Conservation (phyloP, 768 basidiomycete species). For the Mycena galericulata region DNA sequence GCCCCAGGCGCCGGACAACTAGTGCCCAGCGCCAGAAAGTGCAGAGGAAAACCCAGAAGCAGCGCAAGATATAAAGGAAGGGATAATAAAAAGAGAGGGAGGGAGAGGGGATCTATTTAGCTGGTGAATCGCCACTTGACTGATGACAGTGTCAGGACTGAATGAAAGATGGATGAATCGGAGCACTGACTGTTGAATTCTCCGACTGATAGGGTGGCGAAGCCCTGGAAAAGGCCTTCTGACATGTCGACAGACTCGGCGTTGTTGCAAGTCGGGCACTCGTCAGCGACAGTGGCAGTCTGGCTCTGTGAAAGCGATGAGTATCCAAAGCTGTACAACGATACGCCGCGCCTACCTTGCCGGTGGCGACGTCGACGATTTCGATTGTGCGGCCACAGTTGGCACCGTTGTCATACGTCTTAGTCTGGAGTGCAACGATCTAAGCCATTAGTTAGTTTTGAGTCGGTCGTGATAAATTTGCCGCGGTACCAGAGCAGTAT, state of each 20-base stretch:
- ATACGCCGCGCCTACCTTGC: slow-evolving; percentile 52
- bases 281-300: slow-evolving; percentile 77
- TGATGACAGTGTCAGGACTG: background rate
- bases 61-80: slow-evolving; percentile 23
- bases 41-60: slow-evolving; percentile 19
- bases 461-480: too few species aligned
- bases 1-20: slow-evolving; percentile 15
- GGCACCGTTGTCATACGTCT: slow-evolving; percentile 56
- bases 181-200: slow-evolving; percentile 23
- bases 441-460: too few species aligned
- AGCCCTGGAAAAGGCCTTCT: slow-evolving; percentile 5
- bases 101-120: slow-evolving; percentile 24
- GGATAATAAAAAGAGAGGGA: slow-evolving; percentile 25
- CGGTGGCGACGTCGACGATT: slow-evolving; percentile 72
- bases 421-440: slow-evolving; percentile 67
- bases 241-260: slow-evolving; percentile 26
- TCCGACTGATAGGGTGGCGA: slow-evolving; percentile 23
- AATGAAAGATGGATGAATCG: background rate
- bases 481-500: too few species aligned
- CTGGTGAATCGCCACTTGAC: slow-evolving; percentile 24
- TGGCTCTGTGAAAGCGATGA: slow-evolving; percentile 49
- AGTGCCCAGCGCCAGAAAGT: slow-evolving; percentile 14
- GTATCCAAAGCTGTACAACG: slow-evolving; percentile 3
- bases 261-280: slow-evolving; percentile 75
- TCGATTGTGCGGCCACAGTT: slow-evolving; percentile 76